Evolutionary conservation across 1,284 basidiomycete genomes (phyloP).

Genomic region (Lignosus rhinocerotis): DNA sequence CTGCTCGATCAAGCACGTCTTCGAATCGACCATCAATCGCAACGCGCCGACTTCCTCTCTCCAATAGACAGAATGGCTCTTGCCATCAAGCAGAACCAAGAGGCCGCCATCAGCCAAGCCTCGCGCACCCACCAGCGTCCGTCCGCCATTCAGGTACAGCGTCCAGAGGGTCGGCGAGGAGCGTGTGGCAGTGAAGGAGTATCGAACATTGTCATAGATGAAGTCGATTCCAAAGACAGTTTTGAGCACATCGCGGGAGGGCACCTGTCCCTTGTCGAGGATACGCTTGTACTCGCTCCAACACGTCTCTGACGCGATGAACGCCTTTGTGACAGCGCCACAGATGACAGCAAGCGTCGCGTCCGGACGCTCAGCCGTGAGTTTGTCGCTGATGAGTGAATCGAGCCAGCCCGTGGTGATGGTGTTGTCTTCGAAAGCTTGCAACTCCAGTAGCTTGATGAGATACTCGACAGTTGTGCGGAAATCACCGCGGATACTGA

Average conservation of each 20-base stretch:
- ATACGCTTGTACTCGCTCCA: constrained; percentile 94
- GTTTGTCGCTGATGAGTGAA: constrained; percentile 92
- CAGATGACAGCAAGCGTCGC: constrained; percentile 92
- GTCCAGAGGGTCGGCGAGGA: constrained; percentile 90
- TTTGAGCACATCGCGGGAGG: constrained; percentile 91
- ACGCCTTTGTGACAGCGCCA: constrained; percentile 96
- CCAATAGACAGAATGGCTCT: constrained; percentile 98
- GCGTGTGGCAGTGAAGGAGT: constrained; percentile 94
- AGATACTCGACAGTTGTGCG: constrained; percentile 98
- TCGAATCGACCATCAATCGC: constrained; percentile 92
- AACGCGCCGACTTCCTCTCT: constrained; percentile 96
- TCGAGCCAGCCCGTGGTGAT: constrained; percentile 99
- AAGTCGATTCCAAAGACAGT: constrained; percentile 98
- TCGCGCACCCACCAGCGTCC: constrained; percentile 87
- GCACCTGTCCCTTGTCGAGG: constrained; percentile 98
- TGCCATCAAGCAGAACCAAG: constrained; percentile 88
- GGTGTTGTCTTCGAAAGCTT: constrained; percentile 96
- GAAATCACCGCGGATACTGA: constrained; percentile 99
- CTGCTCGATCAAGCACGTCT: constrained; percentile 98
- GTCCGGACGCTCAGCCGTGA: constrained; percentile 97
- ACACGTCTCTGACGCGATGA: constrained; percentile 87
- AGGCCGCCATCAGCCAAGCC: constrained; percentile 95
- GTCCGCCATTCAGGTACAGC: constrained; percentile 93
- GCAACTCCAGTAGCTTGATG: constrained; percentile 95
- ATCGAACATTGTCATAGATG: constrained; percentile 96